Percentiles rank a stretch among this genome's conserved stretches.
Conservation (phyloP, 441 rosid species). For the Bocquillonia castaneifolia region DNA sequence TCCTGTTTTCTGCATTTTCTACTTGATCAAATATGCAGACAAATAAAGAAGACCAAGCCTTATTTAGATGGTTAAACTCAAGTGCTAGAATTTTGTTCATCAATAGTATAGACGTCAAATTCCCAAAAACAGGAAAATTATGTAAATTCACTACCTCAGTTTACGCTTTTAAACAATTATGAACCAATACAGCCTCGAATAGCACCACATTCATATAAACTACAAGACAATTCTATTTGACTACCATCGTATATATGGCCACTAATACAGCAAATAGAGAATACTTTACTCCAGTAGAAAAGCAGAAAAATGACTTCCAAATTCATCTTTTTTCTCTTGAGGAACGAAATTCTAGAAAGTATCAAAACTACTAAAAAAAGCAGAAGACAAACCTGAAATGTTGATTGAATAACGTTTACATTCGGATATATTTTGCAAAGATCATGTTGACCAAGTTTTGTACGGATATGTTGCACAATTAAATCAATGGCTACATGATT, state of each 20-base stretch:
- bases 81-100: neutral
- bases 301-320: neutral
- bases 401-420: constrained; percentile 75
- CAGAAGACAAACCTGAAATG: constrained; percentile 69
- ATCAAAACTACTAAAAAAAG: constrained; percentile 4
- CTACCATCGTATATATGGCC: neutral
- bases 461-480: constrained; percentile 91
- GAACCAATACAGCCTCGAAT: neutral
- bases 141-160: neutral
- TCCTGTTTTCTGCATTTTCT: neutral
- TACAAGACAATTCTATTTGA: neutral
- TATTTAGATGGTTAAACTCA: neutral
- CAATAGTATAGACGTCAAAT: neutral
- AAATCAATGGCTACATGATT: constrained; percentile 96
- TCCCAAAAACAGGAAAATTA: neutral
- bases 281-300: neutral
- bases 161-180: neutral
- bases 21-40: neutral
- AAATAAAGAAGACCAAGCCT: neutral
- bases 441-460: constrained; percentile 95
- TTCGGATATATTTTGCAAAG: constrained; percentile 92
- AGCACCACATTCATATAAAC: neutral
- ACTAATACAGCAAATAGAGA: neutral
- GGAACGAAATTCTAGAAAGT: neutral
- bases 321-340: neutral